These are phyloP conservation scores for Arachis monticola DNA, from an alignment of 331 rosid genomes.

Conservation along the genomic window DNA sequence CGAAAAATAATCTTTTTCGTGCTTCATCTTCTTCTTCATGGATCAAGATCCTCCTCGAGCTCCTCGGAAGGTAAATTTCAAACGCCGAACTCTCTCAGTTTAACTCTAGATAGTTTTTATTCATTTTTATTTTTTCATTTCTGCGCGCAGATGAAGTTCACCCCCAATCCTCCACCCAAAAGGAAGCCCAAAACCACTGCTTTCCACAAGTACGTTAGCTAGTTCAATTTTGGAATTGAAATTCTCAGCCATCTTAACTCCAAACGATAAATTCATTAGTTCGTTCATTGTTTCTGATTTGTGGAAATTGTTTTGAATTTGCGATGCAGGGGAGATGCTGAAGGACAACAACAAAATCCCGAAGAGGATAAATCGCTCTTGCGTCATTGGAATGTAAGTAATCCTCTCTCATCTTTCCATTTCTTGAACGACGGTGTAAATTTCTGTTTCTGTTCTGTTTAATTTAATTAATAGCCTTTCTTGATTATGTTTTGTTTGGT, in stretches of 20 bases:
- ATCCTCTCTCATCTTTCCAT: background rate
- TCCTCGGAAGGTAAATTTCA: slow-evolving; percentile 54
- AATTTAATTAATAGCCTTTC: background rate
- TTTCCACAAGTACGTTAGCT: slow-evolving; percentile 47
- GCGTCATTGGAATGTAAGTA: slow-evolving; percentile 54
- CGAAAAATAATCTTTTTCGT: background rate
- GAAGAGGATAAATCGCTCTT: slow-evolving; percentile 42
- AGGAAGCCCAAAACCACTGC: slow-evolving; percentile 33
- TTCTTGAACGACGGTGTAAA: background rate
- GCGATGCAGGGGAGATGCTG: slow-evolving; percentile 54
- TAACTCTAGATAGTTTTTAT: background rate
- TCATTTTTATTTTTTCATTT: background rate
- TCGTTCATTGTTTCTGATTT: slow-evolving; percentile 12
- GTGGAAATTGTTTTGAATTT: slow-evolving; percentile 5
- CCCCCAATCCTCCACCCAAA: slow-evolving; percentile 53
- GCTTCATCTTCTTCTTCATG: slow-evolving; percentile 40
- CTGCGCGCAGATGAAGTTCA: slow-evolving; percentile 51
- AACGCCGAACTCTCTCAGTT: slow-evolving; percentile 7
- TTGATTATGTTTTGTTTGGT: slow-evolving; percentile 27
- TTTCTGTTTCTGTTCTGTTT: background rate
- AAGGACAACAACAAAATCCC: slow-evolving; percentile 40
- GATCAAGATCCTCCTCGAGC: slow-evolving; percentile 42
- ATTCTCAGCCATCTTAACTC: background rate
- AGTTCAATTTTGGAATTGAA: background rate
- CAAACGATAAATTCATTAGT: too few relatives aligned